Evolutionary conservation across 1,284 basidiomycete genomes (phyloP).

Genomic region (Nidula niveotomentosa): DNA sequence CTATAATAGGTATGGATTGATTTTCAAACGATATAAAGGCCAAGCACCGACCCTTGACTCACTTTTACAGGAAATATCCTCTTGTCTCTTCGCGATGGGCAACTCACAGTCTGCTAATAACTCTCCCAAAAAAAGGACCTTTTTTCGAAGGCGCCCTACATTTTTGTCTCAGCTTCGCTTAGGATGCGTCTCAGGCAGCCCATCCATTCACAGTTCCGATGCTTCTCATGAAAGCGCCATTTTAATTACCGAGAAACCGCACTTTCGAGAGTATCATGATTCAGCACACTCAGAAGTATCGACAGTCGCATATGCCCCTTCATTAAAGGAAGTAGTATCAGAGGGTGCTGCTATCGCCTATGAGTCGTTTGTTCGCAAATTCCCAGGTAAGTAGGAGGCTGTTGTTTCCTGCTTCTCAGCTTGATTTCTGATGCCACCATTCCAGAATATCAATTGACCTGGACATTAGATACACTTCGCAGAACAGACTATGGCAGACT

Average conservation of each 20-base stretch:
- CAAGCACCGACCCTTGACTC: not conserved
- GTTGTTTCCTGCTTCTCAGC: not conserved
- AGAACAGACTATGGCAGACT: slow-evolving; percentile 68
- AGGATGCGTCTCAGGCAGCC: slow-evolving; percentile 31
- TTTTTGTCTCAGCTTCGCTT: slow-evolving; percentile 34
- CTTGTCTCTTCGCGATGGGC: slow-evolving; percentile 27
- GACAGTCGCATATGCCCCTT: slow-evolving; percentile 24
- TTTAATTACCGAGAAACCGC: slow-evolving; percentile 15
- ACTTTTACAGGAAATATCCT: not conserved
- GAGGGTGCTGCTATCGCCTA: slow-evolving; percentile 32
- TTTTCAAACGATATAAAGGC: slow-evolving; percentile 13
- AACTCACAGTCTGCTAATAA: slow-evolving; percentile 35
- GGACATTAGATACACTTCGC: slow-evolving; percentile 71
- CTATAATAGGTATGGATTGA: slow-evolving; percentile 1
- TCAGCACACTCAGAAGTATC: slow-evolving; percentile 3
- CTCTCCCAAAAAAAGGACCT: slow-evolving; percentile 16
- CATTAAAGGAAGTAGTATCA: slow-evolving; percentile 13
- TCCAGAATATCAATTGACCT: slow-evolving; percentile 55
- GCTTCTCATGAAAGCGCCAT: not conserved
- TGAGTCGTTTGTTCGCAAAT: slow-evolving; percentile 8
- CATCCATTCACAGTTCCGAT: slow-evolving; percentile 23
- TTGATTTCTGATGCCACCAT: not conserved
- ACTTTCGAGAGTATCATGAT: slow-evolving; percentile 9
- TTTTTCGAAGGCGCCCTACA: slow-evolving; percentile 28
- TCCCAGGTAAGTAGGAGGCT: not conserved